phyloP scores from a whole-genome alignment of 306 rosid species.

The Castanea sativa region DNA sequence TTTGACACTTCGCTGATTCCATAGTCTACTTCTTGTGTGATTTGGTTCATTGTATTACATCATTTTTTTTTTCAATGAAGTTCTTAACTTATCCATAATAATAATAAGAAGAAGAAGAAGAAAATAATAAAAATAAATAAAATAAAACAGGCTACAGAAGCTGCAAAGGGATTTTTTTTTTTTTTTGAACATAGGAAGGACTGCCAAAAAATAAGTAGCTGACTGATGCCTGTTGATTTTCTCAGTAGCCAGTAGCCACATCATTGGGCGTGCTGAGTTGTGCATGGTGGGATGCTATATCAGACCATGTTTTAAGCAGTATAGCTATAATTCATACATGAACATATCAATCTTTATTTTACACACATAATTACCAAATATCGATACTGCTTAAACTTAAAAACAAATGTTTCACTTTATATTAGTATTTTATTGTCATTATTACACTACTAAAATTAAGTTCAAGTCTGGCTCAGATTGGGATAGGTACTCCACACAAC shows the following conservation, averaged over 20 bases:
- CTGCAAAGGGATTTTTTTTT: neutral
- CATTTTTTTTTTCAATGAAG: too few relatives aligned
- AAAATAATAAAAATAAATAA: too few relatives aligned
- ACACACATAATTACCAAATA: neutral
- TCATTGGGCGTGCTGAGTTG: neutral
- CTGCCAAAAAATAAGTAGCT: neutral
- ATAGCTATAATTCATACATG: neutral
- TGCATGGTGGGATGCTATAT: neutral
- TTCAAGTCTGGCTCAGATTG: neutral
- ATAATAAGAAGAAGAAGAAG: too few relatives aligned
- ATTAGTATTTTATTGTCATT: neutral
- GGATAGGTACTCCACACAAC: neutral
- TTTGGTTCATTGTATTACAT: too few relatives aligned
- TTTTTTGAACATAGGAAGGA: neutral
- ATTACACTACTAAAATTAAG: neutral
- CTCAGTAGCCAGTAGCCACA: neutral
- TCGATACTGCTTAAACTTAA: neutral
- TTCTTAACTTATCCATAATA: too few relatives aligned
- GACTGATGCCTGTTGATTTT: neutral
- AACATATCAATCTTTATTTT: neutral
- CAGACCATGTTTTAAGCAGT: neutral
- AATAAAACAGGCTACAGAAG: neutral
- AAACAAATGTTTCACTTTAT: neutral
- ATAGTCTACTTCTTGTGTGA: too few relatives aligned
- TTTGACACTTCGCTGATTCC: too few relatives aligned